Conservation (phyloP, 2,329 filamentous ascomycete species). For the Xylariaceae sp. region DNA sequence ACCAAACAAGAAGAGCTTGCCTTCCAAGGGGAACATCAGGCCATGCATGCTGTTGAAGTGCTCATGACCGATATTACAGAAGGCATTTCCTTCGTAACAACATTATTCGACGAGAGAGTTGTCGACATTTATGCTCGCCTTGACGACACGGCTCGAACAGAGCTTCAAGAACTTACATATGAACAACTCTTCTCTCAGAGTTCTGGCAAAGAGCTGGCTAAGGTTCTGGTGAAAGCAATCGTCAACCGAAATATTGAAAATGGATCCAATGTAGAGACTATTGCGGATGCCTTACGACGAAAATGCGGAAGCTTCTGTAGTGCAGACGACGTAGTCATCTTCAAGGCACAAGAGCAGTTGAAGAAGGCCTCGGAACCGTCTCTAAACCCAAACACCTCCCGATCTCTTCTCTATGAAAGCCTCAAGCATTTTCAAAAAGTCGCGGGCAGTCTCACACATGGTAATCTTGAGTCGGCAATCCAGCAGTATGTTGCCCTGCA, state of each 20-base stretch:
- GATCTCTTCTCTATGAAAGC: slow-evolving; percentile 83
- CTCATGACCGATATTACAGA: slow-evolving; percentile 90
- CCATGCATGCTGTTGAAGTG: slow-evolving; percentile 79
- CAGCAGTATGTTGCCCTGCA: slow-evolving; percentile 76
- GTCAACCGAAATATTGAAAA: slow-evolving; percentile 97
- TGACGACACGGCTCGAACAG: slow-evolving; percentile 65
- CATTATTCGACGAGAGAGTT: slow-evolving; percentile 90
- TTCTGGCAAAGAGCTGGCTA: slow-evolving; percentile 83
- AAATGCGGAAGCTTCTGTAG: slow-evolving; percentile 97
- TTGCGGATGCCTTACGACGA: slow-evolving; percentile 88
- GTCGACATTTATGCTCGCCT: slow-evolving; percentile 81
- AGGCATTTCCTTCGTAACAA: slow-evolving; percentile 92
- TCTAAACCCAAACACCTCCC: slow-evolving; percentile 70
- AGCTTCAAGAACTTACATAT: slow-evolving; percentile 76
- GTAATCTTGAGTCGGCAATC: slow-evolving; percentile 76
- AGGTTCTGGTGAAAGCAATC: slow-evolving; percentile 93
- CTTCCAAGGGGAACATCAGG: slow-evolving; percentile 90
- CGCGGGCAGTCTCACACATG: slow-evolving; percentile 74
- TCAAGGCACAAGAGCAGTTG: slow-evolving; percentile 94
- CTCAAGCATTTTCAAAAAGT: slow-evolving; percentile 85
- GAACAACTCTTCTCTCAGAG: slow-evolving; percentile 80
- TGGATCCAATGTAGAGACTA: slow-evolving; percentile 94
- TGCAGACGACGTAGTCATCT: slow-evolving; percentile 93
- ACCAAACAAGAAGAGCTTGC: slow-evolving; percentile 90
- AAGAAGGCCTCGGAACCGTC: slow-evolving; percentile 82